Conservation (phyloP, 1,139 yeast genomes). For the Hansenula sp. region DNA sequence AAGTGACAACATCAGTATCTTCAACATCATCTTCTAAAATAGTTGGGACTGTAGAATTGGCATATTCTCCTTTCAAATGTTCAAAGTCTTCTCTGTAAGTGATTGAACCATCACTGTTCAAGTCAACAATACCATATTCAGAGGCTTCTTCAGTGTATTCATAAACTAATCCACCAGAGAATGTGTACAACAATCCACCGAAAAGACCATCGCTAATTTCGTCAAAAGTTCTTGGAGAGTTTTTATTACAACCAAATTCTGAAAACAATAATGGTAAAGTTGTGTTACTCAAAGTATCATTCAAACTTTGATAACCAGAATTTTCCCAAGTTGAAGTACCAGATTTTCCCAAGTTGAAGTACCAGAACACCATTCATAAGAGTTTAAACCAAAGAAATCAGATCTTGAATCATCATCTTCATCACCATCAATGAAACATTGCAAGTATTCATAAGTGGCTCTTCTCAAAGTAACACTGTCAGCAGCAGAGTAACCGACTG, state of each 20-base stretch:
- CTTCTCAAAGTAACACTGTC: slow-evolving; percentile 69
- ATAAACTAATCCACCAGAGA: slow-evolving; percentile 78
- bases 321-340: slow-evolving; percentile 57
- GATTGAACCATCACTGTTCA: slow-evolving; percentile 39
- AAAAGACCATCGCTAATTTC: slow-evolving; percentile 65
- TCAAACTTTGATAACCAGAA: slow-evolving; percentile 67
- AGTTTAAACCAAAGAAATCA: slow-evolving; percentile 88
- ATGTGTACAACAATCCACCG: slow-evolving; percentile 43
- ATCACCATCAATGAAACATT: slow-evolving; percentile 59
- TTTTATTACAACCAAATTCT: slow-evolving; percentile 75
- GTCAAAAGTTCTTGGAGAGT: slow-evolving; percentile 59
- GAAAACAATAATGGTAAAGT: slow-evolving; percentile 81
- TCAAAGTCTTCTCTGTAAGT: slow-evolving; percentile 49
- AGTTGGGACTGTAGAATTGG: slow-evolving; percentile 37
- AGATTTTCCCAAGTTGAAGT: slow-evolving; percentile 56
- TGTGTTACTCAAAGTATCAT: slow-evolving; percentile 55
- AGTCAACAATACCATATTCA: slow-evolving; percentile 64
- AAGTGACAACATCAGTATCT: slow-evolving; percentile 37
- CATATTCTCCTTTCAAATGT: slow-evolving; percentile 48
- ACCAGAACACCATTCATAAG: slow-evolving; percentile 91
- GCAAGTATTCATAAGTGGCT: slow-evolving; percentile 76
- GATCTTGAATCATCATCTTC: slow-evolving; percentile 57
- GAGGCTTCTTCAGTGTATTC: slow-evolving; percentile 69
- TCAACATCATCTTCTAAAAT: slow-evolving; percentile 36
- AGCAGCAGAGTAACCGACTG: slow-evolving; percentile 93